A percentile compares a stretch with the other conserved stretches of the same genome.
Evolutionary conservation across 2,329 filamentous ascomycete species (phyloP).

Genomic region (Myriosclerotinia duriaeana): DNA sequence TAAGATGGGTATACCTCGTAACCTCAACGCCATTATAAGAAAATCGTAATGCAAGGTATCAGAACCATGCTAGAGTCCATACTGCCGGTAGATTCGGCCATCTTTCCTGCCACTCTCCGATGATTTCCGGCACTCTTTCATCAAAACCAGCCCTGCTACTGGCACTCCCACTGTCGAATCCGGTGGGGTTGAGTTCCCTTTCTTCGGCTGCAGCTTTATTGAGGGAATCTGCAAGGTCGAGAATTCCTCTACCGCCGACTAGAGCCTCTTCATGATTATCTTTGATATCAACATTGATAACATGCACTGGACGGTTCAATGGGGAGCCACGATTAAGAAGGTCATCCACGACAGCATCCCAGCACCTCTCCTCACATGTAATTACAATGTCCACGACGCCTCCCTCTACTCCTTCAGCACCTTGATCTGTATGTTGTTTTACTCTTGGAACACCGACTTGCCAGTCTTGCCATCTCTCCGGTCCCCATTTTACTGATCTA

Average conservation of each 20-base stretch:
- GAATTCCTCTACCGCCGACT: constrained; percentile 84
- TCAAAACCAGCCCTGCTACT: constrained; percentile 77
- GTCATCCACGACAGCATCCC: constrained; percentile 96
- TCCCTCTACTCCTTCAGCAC: constrained; percentile 77
- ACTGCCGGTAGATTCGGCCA: constrained; percentile 89
- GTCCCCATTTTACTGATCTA: constrained; percentile 87
- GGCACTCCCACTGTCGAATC: constrained; percentile 69
- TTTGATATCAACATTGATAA: constrained; percentile 97
- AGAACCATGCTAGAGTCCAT: constrained; percentile 97
- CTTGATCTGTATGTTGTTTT: constrained; percentile 73
- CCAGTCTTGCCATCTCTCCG: constrained; percentile 98
- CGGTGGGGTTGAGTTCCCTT: constrained; percentile 58
- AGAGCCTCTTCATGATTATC: constrained; percentile 97
- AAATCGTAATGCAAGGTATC: constrained; percentile 34
- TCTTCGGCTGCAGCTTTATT: constrained; percentile 81
- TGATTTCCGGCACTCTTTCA: constrained; percentile 85
- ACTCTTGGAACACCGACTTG: constrained; percentile 79
- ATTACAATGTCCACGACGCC: constrained; percentile 93
- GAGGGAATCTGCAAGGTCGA: constrained; percentile 83
- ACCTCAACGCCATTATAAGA: constrained; percentile 16
- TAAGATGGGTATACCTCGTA: constrained; percentile 23
- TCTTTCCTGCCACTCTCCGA: constrained; percentile 90
- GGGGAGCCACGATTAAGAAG: constrained; percentile 80
- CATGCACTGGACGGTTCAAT: constrained; percentile 89
- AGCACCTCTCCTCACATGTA: constrained; percentile 96